Conservation (phyloP, 805 yeast species). For the Cyberlindnera subsufficiens region DNA sequence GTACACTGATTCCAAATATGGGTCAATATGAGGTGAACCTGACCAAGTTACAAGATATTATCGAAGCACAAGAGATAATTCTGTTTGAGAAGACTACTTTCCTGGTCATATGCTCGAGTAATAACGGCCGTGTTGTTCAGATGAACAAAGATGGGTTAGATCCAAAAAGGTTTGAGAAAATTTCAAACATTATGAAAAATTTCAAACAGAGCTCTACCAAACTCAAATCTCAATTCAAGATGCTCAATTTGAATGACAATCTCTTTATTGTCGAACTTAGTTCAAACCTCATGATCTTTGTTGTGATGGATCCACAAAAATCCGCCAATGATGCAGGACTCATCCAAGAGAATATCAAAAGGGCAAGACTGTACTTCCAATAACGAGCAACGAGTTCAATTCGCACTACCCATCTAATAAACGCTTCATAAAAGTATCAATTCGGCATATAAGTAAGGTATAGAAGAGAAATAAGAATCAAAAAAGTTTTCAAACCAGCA, state of each 20-base stretch:
- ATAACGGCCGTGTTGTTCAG: conserved; percentile 8
- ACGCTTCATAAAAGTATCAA: not conserved
- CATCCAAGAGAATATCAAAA: conserved; percentile 50
- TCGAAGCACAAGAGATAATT: conserved; percentile 86
- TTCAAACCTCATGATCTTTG: conserved; percentile 56
- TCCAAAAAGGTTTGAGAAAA: conserved; percentile 91
- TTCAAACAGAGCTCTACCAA: conserved; percentile 90
- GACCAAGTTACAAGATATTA: conserved; percentile 60
- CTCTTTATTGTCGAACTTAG: conserved; percentile 50
- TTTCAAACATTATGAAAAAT: conserved; percentile 88
- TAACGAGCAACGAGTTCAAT: conserved; percentile 7
- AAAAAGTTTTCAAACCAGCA: not conserved
- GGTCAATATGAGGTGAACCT: conserved; percentile 70
- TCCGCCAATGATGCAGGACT: conserved; percentile 35
- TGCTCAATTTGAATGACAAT: conserved; percentile 60
- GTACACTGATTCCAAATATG: conserved; percentile 92
- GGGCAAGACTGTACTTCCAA: conserved; percentile 50
- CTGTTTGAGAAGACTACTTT: conserved; percentile 92
- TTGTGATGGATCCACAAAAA: conserved; percentile 40
- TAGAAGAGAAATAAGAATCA: not conserved
- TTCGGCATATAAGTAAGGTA: too few species aligned
- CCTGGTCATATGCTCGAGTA: conserved; percentile 45
- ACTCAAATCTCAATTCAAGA: conserved; percentile 77
- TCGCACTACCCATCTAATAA: not conserved
- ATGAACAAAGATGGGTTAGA: conserved; percentile 41